A percentile compares a stretch with the other conserved stretches of the same genome.
Evolutionary conservation across 1,139 yeast species (phyloP).

Genomic region (Wickerhamomyces sp.): DNA sequence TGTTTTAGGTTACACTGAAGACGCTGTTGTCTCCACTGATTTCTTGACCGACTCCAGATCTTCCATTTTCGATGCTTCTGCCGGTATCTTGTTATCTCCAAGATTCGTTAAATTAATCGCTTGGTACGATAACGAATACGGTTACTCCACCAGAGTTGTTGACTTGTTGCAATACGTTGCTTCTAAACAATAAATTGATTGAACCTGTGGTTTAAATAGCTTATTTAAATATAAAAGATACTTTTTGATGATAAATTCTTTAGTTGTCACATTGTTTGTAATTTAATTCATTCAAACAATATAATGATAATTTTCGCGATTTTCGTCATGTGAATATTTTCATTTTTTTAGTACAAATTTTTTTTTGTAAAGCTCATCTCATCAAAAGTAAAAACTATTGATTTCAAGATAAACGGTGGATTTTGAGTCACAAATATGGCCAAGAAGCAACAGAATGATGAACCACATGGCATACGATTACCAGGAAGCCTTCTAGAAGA

Average conservation of each 20-base stretch:
- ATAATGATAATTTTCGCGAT: background rate
- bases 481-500: constrained; percentile 69
- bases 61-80: constrained; percentile 79
- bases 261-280: background rate
- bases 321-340: background rate
- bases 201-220: background rate
- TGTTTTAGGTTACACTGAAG: constrained; percentile 78
- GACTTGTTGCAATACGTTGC: constrained; percentile 79
- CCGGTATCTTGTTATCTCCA: constrained; percentile 80
- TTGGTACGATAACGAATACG: constrained; percentile 90
- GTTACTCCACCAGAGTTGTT: constrained; percentile 90
- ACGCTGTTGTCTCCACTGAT: constrained; percentile 82
- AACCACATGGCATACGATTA: constrained; percentile 50
- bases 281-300: background rate
- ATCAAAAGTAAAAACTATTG: too few species aligned
- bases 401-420: too few species aligned
- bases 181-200: constrained; percentile 7
- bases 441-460: constrained; percentile 1
- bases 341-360: too few species aligned
- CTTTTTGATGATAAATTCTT: background rate
- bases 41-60: constrained; percentile 77
- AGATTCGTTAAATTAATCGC: constrained; percentile 81
- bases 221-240: background rate
- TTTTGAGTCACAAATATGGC: too few species aligned
- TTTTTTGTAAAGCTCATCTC: background rate